Evolutionary conservation across 2,329 filamentous ascomycete species (phyloP).

Genomic region (Venturia nashicola): DNA sequence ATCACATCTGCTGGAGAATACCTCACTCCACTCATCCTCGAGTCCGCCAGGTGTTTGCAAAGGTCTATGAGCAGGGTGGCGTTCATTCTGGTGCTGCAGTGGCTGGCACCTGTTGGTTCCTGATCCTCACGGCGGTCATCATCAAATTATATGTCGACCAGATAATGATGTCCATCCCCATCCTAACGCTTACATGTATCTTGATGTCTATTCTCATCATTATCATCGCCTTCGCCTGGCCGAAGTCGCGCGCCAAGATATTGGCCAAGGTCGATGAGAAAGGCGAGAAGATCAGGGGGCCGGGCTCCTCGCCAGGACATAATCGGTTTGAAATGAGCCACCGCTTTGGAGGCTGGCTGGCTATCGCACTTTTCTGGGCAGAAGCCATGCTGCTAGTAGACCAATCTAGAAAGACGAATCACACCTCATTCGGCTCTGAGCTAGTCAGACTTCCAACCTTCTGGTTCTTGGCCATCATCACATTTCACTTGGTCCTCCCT

Average conservation of each 20-base stretch:
- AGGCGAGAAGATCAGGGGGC: not conserved
- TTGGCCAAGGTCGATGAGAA: not conserved
- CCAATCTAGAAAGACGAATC: conserved; percentile 14
- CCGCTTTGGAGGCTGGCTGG: conserved; percentile 22
- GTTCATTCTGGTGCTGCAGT: conserved; percentile 26
- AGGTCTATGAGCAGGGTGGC: conserved; percentile 29
- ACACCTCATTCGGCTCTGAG: conserved; percentile 23
- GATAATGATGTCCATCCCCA: conserved; percentile 10
- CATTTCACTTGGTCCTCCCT: conserved; percentile 54
- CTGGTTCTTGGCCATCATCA: conserved; percentile 57
- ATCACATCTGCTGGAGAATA: conserved; percentile 20
- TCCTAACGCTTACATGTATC: conserved; percentile 16
- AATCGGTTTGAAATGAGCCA: conserved; percentile 23
- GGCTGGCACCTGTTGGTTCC: conserved; percentile 31
- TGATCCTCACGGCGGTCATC: conserved; percentile 24
- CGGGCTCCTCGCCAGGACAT: conserved; percentile 14
- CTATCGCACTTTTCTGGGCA: conserved; percentile 22
- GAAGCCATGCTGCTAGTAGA: conserved; percentile 11
- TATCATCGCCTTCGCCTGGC: conserved; percentile 18
- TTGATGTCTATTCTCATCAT: conserved; percentile 15
- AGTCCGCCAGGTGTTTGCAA: conserved; percentile 24
- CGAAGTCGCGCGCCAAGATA: conserved; percentile 14
- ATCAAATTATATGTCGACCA: conserved; percentile 16
- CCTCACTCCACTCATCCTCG: conserved; percentile 22
- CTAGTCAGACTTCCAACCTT: conserved; percentile 41